Conservation (phyloP, 768 basidiomycete species). For the Psilocybe cubensis region DNA sequence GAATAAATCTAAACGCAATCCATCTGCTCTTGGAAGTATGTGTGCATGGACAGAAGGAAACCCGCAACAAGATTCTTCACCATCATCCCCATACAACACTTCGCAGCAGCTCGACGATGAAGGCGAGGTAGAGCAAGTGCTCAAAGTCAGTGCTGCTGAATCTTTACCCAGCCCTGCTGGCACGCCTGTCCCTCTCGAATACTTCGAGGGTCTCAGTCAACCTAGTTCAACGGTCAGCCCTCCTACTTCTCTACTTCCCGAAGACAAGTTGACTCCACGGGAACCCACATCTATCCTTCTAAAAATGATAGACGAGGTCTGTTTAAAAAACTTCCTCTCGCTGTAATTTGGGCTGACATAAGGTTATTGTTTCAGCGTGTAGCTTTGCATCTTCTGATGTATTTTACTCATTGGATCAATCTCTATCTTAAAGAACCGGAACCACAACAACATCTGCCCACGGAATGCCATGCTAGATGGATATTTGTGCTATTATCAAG, state of each 20-base stretch:
- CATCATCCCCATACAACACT: slow-evolving; percentile 23
- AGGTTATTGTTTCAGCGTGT: slow-evolving; percentile 49
- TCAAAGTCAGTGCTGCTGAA: slow-evolving; percentile 36
- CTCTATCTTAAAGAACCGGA: slow-evolving; percentile 52
- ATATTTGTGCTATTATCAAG: slow-evolving; percentile 75
- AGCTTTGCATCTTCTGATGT: slow-evolving; percentile 80
- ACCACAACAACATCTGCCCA: slow-evolving; percentile 40
- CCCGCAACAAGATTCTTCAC: slow-evolving; percentile 11
- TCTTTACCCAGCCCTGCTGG: slow-evolving; percentile 44
- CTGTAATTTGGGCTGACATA: slow-evolving; percentile 9
- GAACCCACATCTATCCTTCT: slow-evolving; percentile 65
- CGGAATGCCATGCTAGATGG: slow-evolving; percentile 72
- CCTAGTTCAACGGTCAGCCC: slow-evolving; percentile 4
- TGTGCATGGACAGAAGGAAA: slow-evolving; percentile 40
- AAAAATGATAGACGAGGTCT: slow-evolving; percentile 68
- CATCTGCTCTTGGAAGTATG: slow-evolving; percentile 31
- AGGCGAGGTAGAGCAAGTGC: slow-evolving; percentile 44
- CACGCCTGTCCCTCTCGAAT: slow-evolving; percentile 37
- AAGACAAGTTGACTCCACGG: slow-evolving; percentile 36
- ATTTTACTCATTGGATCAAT: slow-evolving; percentile 83
- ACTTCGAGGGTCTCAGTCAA: slow-evolving; percentile 22
- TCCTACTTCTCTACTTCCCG: slow-evolving; percentile 1
- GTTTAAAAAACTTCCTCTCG: slow-evolving; percentile 19
- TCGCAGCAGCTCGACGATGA: slow-evolving; percentile 37
- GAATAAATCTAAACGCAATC: slow-evolving; percentile 27